Evolutionary conservation across 345 rosid species (phyloP).

Genomic region (Salix arbutifolia): DNA sequence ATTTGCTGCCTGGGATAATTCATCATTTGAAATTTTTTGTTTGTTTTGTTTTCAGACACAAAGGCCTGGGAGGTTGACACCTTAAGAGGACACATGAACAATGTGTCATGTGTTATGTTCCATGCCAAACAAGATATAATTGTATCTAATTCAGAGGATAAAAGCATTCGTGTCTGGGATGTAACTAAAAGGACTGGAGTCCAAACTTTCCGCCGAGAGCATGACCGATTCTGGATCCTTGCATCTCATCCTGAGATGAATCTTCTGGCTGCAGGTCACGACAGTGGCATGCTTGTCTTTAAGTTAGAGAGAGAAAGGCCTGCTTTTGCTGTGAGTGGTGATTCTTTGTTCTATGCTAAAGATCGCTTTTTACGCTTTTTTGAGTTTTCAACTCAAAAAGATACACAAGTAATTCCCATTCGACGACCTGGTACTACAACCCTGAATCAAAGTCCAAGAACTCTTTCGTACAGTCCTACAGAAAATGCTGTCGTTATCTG

Average conservation of each 20-base stretch:
- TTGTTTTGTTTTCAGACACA: conserved; percentile 56
- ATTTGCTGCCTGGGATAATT: not conserved
- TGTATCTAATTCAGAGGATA: conserved; percentile 96
- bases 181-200: conserved; percentile 85
- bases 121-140: conserved; percentile 93
- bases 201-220: conserved; percentile 93
- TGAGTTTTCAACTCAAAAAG: conserved; percentile 71
- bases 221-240: conserved; percentile 93
- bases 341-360: conserved; percentile 65
- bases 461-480: conserved; percentile 88
- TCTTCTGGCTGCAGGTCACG: conserved; percentile 96
- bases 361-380: conserved; percentile 79
- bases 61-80: conserved; percentile 99
- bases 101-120: conserved; percentile 94
- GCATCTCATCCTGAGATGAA: conserved; percentile 93
- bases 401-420: conserved; percentile 75
- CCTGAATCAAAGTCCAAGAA: conserved; percentile 84
- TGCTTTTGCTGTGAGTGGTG: conserved; percentile 80
- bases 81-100: conserved; percentile 90
- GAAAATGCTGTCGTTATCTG: conserved; percentile 83
- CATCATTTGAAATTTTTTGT: not conserved
- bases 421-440: conserved; percentile 72
- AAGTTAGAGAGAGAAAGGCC: conserved; percentile 96
- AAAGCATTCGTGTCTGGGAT: conserved; percentile 95
- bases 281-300: conserved; percentile 93